Percentiles rank a stretch among this genome's conserved stretches.
Evolutionary conservation across 768 basidiomycete genomes (phyloP).

Genomic region (Phlebiopsis gigantea): DNA sequence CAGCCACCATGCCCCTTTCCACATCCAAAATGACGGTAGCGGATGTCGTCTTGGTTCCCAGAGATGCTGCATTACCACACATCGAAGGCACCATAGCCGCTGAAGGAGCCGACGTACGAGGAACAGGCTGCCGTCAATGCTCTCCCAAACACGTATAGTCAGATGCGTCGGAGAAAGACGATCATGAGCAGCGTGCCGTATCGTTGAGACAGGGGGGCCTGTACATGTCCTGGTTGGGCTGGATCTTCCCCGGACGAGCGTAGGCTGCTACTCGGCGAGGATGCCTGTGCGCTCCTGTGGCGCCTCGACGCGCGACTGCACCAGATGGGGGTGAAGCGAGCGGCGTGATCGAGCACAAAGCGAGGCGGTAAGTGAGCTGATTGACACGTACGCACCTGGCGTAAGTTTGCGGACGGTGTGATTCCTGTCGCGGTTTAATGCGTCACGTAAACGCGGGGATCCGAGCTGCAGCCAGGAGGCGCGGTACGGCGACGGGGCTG

Average conservation of each 20-base stretch:
- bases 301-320: background rate
- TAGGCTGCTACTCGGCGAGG: no score
- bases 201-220: no score
- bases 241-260: no score
- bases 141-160: background rate
- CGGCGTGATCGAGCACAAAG: background rate
- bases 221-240: background rate
- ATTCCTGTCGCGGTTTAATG: background rate
- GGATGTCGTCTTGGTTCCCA: no score
- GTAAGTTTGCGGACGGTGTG: background rate
- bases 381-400: constrained; percentile 1
- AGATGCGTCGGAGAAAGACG: background rate
- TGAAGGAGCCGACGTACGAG: background rate
- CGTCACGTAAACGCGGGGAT: background rate
- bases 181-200: background rate
- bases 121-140: background rate
- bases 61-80: no score
- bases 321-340: background rate
- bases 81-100: background rate
- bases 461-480: background rate
- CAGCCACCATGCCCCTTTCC: no score
- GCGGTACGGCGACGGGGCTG: background rate
- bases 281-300: background rate
- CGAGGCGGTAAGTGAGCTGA: background rate
- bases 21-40: background rate